Evolutionary conservation across 1,284 basidiomycete genomes (phyloP), one percentile per base, ranked within the genome.

Genomic region (Gomphus bonarii): DNA sequence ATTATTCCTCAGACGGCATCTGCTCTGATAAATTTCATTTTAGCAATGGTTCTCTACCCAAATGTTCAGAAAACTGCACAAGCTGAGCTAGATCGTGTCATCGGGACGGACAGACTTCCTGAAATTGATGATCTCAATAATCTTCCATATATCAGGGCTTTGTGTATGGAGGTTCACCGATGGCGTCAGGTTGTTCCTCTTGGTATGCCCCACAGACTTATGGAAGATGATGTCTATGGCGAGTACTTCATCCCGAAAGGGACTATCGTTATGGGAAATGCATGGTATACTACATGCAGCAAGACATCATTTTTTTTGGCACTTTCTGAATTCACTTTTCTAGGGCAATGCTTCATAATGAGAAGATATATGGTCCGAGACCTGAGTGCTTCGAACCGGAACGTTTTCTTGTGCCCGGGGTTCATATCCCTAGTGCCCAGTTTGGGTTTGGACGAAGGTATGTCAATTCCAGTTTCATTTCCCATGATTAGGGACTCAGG

Each of bases 221-320:
- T 48, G 9, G 54, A 64, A 52, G 63, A 64, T 38, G 61, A 63
- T 47, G 55, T 58, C 6, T 63, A 63, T 35, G 11, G 58, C 3
- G 59, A 62, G 47, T 59, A 54, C 44, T 58, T 60, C 30, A 58
- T 64, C 40, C 63, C 63, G 11, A 59, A 59, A 44, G 63, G 63
- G 1, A 47, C 63, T 20, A 54, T 63, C 25, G 33, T 64, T 11
- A 56, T 63, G 28, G 54, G 58, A 16, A 63, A 58, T 51, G 3
- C 33, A n/a, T 58, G 50, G 56, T 58, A 33, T 33, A 10, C 10
- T 33, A 5, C 31, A 33, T 33, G 10, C 31, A 33, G 31, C 10
- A 33, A 33, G 31, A 33, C 4, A n/a, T n/a, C n/a, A n/a, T n/a
- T 33, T 10, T 33, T 4, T 5, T 5, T 38, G 36, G 11, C 36